phyloP scores from a whole-genome alignment of 1,284 basidiomycete genomes.

The Acaromyces ingoldii region DNA sequence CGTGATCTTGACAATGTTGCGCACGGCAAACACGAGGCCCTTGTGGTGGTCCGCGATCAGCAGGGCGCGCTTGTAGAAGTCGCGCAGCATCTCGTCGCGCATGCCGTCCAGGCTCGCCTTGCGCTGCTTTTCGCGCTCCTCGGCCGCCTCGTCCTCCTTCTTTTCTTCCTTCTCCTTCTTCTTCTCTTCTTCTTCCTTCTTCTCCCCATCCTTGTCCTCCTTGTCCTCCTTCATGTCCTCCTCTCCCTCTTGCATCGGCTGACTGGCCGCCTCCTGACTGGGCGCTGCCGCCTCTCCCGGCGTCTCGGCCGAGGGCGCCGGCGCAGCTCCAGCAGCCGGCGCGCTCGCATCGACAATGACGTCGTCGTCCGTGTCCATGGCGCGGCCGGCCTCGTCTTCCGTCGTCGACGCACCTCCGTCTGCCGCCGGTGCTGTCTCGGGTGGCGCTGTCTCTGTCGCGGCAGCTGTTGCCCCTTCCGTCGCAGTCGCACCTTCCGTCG shows the following conservation, averaged over 20 bases:
- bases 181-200: background rate
- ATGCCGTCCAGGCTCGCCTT: conserved; percentile 59
- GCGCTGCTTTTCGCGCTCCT: conserved; percentile 19
- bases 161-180: conserved; percentile 11
- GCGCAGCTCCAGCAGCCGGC: conserved; percentile 1
- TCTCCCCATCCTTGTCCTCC: background rate
- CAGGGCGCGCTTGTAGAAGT: conserved; percentile 53
- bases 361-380: no score
- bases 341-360: background rate
- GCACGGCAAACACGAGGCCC: conserved; percentile 79
- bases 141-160: conserved; percentile 9
- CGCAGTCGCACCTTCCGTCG: no score
- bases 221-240: conserved; percentile 16
- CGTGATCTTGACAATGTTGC: conserved; percentile 34
- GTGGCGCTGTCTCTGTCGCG: background rate
- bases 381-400: no score
- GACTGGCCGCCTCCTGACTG: conserved; percentile 1
- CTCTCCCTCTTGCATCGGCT: conserved; percentile 16
- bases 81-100: conserved; percentile 60
- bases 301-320: conserved; percentile 5
- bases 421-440: background rate
- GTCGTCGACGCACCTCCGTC: no score
- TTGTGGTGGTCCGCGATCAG: conserved; percentile 78
- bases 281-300: conserved; percentile 1
- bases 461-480: conserved; percentile 37